These are phyloP conservation scores for Bertia moriformis DNA, from an alignment of 2,329 filamentous ascomycete genomes.

Conservation along the genomic window DNA sequence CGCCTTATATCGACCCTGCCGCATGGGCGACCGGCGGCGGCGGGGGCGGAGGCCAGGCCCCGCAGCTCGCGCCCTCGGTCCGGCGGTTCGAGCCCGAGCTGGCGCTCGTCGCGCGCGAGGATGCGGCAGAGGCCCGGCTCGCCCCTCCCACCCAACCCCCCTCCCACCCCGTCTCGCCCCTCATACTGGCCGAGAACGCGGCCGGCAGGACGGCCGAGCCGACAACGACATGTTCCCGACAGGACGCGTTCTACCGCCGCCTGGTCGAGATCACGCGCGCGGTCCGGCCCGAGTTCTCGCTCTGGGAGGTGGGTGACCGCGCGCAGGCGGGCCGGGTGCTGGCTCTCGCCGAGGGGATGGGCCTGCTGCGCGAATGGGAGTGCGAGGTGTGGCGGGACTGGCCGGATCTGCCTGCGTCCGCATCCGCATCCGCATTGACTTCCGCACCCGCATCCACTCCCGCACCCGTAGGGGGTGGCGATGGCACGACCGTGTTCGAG, in stretches of 20 bases:
- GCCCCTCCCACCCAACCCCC: no score
- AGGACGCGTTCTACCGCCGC: constrained; percentile 55
- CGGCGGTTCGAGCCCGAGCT: constrained; percentile 66
- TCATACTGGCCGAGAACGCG: not conserved
- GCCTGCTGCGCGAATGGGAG: constrained; percentile 21
- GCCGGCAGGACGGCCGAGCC: constrained; percentile 8
- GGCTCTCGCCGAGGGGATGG: constrained; percentile 12
- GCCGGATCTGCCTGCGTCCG: constrained; percentile 28
- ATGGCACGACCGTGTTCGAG: no score
- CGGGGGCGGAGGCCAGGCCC: no score
- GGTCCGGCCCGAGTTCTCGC: constrained; percentile 35
- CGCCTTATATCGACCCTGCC: constrained; percentile 67
- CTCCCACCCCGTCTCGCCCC: not conserved
- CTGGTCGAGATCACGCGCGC: constrained; percentile 38
- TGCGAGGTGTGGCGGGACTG: constrained; percentile 63
- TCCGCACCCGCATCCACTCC: no score
- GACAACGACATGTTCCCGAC: constrained; percentile 28
- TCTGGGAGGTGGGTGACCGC: constrained; percentile 61
- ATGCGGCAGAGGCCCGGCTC: no score
- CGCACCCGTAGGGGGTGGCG: no score
- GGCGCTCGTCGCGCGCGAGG: constrained; percentile 54
- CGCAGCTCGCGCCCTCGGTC: constrained; percentile 61
- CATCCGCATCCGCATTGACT: no score
- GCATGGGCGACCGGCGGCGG: constrained; percentile 39
- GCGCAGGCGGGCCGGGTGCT: constrained; percentile 50